A percentile compares a stretch with the other conserved stretches of the same genome.
phyloP scores from a whole-genome alignment of 306 rosid genomes.

The Lathyrus oleraceus region DNA sequence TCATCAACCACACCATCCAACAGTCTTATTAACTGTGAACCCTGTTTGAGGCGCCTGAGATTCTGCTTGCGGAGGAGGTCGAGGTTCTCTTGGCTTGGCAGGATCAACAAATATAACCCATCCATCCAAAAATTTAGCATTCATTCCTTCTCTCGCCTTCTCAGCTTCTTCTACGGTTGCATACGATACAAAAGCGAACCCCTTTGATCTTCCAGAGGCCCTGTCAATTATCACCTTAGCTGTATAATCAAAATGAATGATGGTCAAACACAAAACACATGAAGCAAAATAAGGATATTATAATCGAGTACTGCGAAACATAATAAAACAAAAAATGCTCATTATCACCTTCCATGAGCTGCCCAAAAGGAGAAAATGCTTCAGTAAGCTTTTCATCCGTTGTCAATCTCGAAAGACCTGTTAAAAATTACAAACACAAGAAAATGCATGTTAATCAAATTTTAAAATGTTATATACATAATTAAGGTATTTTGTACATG shows the following conservation, averaged over 20 bases:
- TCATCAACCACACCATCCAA: constrained; percentile 88
- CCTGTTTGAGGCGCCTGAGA: constrained; percentile 62
- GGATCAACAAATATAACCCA: constrained; percentile 98
- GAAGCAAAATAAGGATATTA: neutral
- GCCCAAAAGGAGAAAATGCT: constrained; percentile 82
- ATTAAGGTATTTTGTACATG: neutral
- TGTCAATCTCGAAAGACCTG: constrained; percentile 86
- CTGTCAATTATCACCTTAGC: constrained; percentile 85
- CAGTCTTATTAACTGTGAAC: constrained; percentile 74
- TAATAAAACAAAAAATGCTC: neutral
- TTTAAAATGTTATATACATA: constrained; percentile 4
- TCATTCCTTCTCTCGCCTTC: constrained; percentile 78
- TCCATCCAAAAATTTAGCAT: constrained; percentile 93
- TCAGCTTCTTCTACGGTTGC: constrained; percentile 75
- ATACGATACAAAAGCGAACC: constrained; percentile 75
- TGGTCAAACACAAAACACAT: constrained; percentile 27
- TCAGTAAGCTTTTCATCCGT: constrained; percentile 77
- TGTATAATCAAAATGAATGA: constrained; percentile 40
- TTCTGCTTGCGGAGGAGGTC: constrained; percentile 68
- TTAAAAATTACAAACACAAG: constrained; percentile 27
- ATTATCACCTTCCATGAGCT: constrained; percentile 58
- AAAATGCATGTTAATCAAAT: constrained; percentile 11
- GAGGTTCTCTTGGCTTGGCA: constrained; percentile 77
- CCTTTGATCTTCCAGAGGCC: constrained; percentile 85
- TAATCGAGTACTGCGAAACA: neutral